A percentile compares a stretch with the other conserved stretches of the same genome.
Conservation (phyloP, 768 basidiomycete species). For the Mycena sanguinolenta region DNA sequence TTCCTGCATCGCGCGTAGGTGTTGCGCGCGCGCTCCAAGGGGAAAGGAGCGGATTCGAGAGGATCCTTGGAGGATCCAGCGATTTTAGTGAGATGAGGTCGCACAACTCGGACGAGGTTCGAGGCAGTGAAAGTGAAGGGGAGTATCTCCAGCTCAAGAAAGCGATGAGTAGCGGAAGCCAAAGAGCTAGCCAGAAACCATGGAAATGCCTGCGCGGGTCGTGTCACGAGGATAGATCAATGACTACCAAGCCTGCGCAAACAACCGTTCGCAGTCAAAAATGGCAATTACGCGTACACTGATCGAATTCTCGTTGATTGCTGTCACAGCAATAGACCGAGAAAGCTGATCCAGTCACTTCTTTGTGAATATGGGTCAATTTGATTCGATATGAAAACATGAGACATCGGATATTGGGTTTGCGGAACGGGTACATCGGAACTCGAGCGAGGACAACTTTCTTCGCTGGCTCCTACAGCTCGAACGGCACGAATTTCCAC, state of each 20-base stretch:
- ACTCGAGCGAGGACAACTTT: too few species aligned
- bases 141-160: constrained; percentile 47
- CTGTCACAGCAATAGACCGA: too few species aligned
- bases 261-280: background rate
- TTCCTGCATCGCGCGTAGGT: constrained; percentile 59
- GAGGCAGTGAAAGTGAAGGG: constrained; percentile 34
- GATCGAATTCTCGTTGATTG: too few species aligned
- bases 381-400: too few species aligned
- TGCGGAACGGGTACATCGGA: too few species aligned
- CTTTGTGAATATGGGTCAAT: too few species aligned
- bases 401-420: too few species aligned
- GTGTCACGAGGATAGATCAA: background rate
- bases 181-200: constrained; percentile 49
- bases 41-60: constrained; percentile 53
- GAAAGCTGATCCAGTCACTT: too few species aligned
- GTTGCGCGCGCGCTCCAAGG: constrained; percentile 56
- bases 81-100: constrained; percentile 44
- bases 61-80: too few species aligned
- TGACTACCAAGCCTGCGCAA: background rate
- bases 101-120: constrained; percentile 44
- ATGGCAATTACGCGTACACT: too few species aligned
- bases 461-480: too few species aligned
- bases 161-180: constrained; percentile 55
- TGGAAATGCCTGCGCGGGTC: constrained; percentile 9
- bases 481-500: too few species aligned